Evolutionary conservation across 1,139 yeast genomes (phyloP).

Genomic region (Scheffersomyces cryptocercus): DNA sequence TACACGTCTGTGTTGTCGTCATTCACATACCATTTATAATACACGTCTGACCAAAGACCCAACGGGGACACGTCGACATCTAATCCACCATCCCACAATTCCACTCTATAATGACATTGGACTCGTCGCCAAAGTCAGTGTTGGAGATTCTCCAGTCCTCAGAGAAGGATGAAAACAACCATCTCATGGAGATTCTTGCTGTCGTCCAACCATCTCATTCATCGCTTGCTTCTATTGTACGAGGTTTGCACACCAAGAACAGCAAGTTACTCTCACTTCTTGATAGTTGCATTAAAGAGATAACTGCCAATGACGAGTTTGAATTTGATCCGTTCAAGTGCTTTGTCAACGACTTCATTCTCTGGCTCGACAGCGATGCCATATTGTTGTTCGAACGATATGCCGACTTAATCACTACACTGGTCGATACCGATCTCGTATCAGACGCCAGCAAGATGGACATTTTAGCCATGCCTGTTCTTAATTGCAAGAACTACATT

Average conservation of each 20-base stretch:
- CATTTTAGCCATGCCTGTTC: conserved; percentile 31
- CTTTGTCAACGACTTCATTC: conserved; percentile 41
- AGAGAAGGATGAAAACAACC: conserved; percentile 31
- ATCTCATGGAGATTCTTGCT: conserved; percentile 39
- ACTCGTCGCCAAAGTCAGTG: not conserved
- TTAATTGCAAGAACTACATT: conserved; percentile 34
- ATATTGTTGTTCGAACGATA: conserved; percentile 37
- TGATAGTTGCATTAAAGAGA: conserved; percentile 15
- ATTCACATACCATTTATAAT: too few species aligned
- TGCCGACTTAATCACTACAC: conserved; percentile 9
- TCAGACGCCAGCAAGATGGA: conserved; percentile 17
- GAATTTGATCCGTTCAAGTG: conserved; percentile 31
- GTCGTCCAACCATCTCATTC: conserved; percentile 32
- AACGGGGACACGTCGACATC: too few species aligned
- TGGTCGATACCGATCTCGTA: conserved; percentile 6
- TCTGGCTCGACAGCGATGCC: conserved; percentile 40
- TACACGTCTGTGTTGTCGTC: too few species aligned
- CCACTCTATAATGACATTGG: too few species aligned
- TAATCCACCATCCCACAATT: too few species aligned
- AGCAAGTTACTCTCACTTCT: conserved; percentile 29
- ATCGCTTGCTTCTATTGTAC: conserved; percentile 33
- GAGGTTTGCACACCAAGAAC: conserved; percentile 47
- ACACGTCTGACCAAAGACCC: too few species aligned
- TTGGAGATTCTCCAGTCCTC: conserved; percentile 4
- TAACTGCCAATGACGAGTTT: conserved; percentile 9